phyloP scores from a whole-genome alignment of 169 alveolate genomes.

The Ichthyophthirius multifiliis region DNA sequence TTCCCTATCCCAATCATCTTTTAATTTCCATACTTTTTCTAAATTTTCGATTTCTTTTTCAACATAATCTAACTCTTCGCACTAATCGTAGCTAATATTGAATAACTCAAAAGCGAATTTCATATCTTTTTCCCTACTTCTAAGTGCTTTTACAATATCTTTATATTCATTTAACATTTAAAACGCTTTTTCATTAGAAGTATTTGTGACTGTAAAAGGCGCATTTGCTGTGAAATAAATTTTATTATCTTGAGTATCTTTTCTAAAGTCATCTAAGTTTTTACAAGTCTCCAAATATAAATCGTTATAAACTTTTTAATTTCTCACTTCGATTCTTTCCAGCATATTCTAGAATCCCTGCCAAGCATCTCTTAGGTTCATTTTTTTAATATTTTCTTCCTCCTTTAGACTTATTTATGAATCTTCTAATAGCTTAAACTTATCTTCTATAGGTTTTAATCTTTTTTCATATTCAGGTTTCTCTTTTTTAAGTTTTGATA shows the following conservation, averaged over 20 bases:
- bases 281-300: constrained; percentile 18
- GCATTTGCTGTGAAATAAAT: constrained; percentile 29
- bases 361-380: constrained; percentile 57
- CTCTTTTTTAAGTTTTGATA: constrained; percentile 50
- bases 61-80: constrained; percentile 54
- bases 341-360: constrained; percentile 48
- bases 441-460: constrained; percentile 68
- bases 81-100: constrained; percentile 54
- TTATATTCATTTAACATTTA: constrained; percentile 57
- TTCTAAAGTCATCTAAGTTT: constrained; percentile 34
- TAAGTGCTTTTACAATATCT: constrained; percentile 31
- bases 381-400: constrained; percentile 50
- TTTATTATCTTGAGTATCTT: constrained; percentile 31
- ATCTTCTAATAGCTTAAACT: constrained; percentile 60
- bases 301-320: constrained; percentile 24
- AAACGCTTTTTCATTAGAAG: constrained; percentile 51
- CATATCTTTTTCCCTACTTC: constrained; percentile 70
- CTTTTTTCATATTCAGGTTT: constrained; percentile 48
- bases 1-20: constrained; percentile 74
- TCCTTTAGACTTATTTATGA: constrained; percentile 41
- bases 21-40: constrained; percentile 67
- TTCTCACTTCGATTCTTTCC: constrained; percentile 30
- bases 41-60: constrained; percentile 73
- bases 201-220: constrained; percentile 22
- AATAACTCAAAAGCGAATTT: constrained; percentile 76